These are phyloP conservation scores for Rosellinia necatrix DNA, from an alignment of 2,329 filamentous ascomycete genomes.

Conservation along the genomic window DNA sequence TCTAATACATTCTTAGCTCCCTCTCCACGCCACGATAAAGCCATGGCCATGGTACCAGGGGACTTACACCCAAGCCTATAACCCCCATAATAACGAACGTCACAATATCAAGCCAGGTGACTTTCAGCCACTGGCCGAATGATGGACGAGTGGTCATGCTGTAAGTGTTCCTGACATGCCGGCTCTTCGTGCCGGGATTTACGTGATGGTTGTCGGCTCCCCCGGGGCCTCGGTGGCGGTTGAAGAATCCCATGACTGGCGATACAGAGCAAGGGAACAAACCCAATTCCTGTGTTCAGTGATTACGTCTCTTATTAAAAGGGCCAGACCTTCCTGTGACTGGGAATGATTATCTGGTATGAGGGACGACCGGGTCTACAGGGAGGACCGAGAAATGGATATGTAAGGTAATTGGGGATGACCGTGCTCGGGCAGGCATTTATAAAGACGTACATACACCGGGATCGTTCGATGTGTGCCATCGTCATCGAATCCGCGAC, in stretches of 20 bases:
- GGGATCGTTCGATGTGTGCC: too few relatives aligned
- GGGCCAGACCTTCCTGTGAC: too few relatives aligned
- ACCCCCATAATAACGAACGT: constrained; percentile 70
- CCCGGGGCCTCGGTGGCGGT: constrained; percentile 27
- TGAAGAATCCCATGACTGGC: constrained; percentile 35
- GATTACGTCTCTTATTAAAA: too few relatives aligned
- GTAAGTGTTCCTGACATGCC: constrained; percentile 35
- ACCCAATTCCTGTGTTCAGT: too few relatives aligned
- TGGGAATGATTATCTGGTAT: too few relatives aligned
- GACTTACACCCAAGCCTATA: constrained; percentile 67
- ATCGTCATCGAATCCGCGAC: too few relatives aligned
- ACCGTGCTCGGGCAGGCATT: too few relatives aligned
- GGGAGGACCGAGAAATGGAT: too few relatives aligned
- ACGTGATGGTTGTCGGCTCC: constrained; percentile 16
- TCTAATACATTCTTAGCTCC: constrained; percentile 43
- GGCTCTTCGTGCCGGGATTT: constrained; percentile 4
- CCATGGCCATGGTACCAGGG: background rate
- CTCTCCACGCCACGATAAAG: too few relatives aligned
- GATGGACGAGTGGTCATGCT: constrained; percentile 58
- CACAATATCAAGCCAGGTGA: constrained; percentile 68
- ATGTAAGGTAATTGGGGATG: too few relatives aligned
- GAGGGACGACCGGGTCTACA: too few relatives aligned
- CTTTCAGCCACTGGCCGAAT: constrained; percentile 73
- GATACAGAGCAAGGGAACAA: background rate
- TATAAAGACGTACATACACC: too few relatives aligned